Conservation (phyloP, 305 asterid species). For the Solanum aculeatissimum region DNA sequence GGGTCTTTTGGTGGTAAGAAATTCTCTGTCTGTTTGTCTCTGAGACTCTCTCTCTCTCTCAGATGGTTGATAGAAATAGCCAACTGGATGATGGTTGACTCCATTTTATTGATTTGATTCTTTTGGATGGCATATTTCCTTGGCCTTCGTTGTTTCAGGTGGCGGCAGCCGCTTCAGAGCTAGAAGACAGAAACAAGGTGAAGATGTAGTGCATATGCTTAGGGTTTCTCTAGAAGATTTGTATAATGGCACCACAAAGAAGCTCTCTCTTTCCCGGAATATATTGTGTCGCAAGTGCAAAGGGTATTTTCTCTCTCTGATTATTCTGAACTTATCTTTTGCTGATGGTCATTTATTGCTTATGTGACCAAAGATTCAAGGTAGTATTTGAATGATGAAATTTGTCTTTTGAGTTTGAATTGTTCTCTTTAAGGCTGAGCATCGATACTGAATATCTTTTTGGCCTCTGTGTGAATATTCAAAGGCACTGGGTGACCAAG, state of each 20-base stretch:
- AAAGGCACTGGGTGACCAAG: background rate
- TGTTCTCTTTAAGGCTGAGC: background rate
- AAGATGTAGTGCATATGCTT: slow-evolving; percentile 16
- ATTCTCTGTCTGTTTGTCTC: too few relatives aligned
- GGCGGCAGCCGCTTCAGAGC: slow-evolving; percentile 6
- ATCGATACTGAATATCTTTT: background rate
- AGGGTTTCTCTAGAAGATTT: slow-evolving; percentile 22
- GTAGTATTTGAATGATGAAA: background rate
- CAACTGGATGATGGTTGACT: background rate
- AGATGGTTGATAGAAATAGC: background rate
- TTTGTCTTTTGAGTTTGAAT: background rate
- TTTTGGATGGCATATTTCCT: background rate
- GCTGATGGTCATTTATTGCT: background rate
- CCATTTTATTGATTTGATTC: background rate
- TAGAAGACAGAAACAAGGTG: slow-evolving; percentile 18
- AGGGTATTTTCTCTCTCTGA: slow-evolving; percentile 8
- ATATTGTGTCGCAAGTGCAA: slow-evolving; percentile 24
- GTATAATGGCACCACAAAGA: slow-evolving; percentile 20
- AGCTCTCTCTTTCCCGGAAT: slow-evolving; percentile 20
- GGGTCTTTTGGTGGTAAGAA: slow-evolving; percentile 35
- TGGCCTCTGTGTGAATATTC: background rate
- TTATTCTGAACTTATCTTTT: background rate
- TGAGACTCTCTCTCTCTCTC: background rate
- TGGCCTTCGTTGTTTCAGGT: slow-evolving; percentile 3
- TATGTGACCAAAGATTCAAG: background rate